A percentile compares a stretch with the other conserved stretches of the same genome.
Evolutionary conservation across 768 basidiomycete species (phyloP).

Genomic region (Trametes coccinea): DNA sequence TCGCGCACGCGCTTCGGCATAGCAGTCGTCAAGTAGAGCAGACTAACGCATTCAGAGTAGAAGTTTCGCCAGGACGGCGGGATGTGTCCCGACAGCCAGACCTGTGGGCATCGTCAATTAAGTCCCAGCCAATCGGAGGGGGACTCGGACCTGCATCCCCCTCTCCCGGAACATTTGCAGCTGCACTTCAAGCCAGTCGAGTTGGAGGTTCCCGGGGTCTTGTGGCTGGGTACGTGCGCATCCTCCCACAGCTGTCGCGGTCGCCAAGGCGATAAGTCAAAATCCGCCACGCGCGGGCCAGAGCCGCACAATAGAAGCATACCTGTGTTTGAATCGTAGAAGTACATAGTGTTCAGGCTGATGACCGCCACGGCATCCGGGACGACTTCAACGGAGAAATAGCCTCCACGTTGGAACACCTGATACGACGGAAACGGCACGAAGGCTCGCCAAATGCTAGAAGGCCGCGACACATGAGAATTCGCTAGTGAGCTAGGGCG

Average conservation of each 20-base stretch:
- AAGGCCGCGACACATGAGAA: constrained; percentile 5
- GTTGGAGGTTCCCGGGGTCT: constrained; percentile 86
- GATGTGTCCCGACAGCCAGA: constrained; percentile 71
- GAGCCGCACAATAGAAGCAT: constrained; percentile 20
- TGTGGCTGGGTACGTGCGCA: constrained; percentile 60
- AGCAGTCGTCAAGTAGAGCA: constrained; percentile 3
- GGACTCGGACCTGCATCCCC: constrained; percentile 64
- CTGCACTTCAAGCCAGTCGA: constrained; percentile 91
- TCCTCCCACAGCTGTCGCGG: constrained; percentile 65
- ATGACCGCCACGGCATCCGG: constrained; percentile 75
- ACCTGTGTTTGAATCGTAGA: constrained; percentile 90
- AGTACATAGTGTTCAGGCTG: constrained; percentile 88
- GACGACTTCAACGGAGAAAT: constrained; percentile 79
- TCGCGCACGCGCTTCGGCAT: constrained; percentile 11
- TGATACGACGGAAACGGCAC: constrained; percentile 79
- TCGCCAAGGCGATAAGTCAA: constrained; percentile 28
- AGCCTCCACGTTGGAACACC: constrained; percentile 86
- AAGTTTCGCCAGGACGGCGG: constrained; percentile 81
- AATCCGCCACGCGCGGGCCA: constrained; percentile 1
- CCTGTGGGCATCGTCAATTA: constrained; percentile 35
- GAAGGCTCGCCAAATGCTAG: constrained; percentile 77
- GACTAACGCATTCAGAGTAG: constrained; percentile 81
- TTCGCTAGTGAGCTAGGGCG: neutral
- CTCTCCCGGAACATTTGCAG: constrained; percentile 64
- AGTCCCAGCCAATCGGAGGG: constrained; percentile 16